A percentile compares a stretch with the other conserved stretches of the same genome.
Evolutionary conservation across 768 basidiomycete genomes (phyloP).

Genomic region (Dentipellis fragilis): DNA sequence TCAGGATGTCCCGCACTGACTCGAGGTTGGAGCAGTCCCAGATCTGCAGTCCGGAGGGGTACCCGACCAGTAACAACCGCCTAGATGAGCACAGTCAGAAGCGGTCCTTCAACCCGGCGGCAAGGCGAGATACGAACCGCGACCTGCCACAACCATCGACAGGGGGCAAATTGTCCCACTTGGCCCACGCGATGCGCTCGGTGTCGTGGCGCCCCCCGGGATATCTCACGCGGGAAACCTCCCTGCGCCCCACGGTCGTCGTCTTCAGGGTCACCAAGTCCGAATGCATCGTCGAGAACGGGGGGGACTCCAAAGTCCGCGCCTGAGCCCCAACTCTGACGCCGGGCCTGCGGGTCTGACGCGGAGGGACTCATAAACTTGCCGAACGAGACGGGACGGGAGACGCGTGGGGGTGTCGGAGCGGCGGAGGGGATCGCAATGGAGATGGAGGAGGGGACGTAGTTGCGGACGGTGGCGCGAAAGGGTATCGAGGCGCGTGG

Average conservation of each 20-base stretch:
- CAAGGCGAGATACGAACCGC: slow-evolving; percentile 6
- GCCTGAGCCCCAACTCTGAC: slow-evolving; percentile 6
- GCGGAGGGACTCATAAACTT: slow-evolving; percentile 26
- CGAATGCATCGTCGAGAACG: slow-evolving; percentile 18
- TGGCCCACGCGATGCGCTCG: slow-evolving; percentile 34
- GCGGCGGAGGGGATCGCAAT: slow-evolving; percentile 39
- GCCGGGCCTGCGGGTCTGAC: not conserved
- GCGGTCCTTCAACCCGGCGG: not conserved
- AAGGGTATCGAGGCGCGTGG: slow-evolving; percentile 39
- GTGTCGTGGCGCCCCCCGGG: slow-evolving; percentile 18
- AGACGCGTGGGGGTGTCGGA: slow-evolving; percentile 40
- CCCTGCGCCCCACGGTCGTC: slow-evolving; percentile 3
- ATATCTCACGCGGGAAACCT: slow-evolving; percentile 13
- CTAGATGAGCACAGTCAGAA: slow-evolving; percentile 17
- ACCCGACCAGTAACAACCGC: slow-evolving; percentile 43
- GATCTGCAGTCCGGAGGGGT: slow-evolving; percentile 41
- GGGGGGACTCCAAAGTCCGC: slow-evolving; percentile 1
- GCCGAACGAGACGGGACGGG: slow-evolving; percentile 38
- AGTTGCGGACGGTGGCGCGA: slow-evolving; percentile 43
- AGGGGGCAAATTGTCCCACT: slow-evolving; percentile 28
- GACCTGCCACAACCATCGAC: slow-evolving; percentile 4
- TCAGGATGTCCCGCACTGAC: slow-evolving; percentile 42
- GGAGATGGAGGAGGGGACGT: slow-evolving; percentile 42
- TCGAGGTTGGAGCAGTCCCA: slow-evolving; percentile 53
- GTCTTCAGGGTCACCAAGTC: slow-evolving; percentile 10